Base-by-base conservation (phyloP, 73 alveolate species). In the Effrenium voratum region DNA sequence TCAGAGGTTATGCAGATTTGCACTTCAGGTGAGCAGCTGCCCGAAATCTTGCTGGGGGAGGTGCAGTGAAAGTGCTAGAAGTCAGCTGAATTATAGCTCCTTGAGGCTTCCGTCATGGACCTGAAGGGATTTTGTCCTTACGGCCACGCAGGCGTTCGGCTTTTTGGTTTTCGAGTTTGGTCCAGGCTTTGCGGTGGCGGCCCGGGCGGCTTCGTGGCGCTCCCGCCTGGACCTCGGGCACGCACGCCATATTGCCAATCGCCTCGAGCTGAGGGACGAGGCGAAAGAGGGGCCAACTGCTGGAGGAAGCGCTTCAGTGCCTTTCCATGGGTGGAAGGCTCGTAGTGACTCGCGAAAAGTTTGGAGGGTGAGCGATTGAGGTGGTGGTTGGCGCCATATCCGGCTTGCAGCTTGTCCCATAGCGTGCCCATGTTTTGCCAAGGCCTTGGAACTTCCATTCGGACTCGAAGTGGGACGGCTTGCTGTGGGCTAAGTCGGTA, bases 251-350 rank as follows among this genome's bases (percentile, higher is more conserved):
- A 22, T 22, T 55, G 72, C 1, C 28, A 22, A 22, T 22, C 28
- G 72, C n/a, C 28, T 22, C 68, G 30, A 12, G 22, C 72, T 57
- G 72, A 57, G 72, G 72, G 3, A 22, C 3, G 5, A 57, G 72
- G 86, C 38, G 43, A 40, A 19, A 59, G 15, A 41, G 26, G 36
- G 60, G 60, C 38, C 43, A 76, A 22, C 44, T 76, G 59, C 87
- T 76, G 63, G 87, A 76, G 40, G 87, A 76, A 41, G 87, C 87
- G 5, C 44, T 76, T 55, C 87, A 76, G 43, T 76, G 87, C 40
- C 36, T 76, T 36, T 38, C 63, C 10, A 76, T 76, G 87, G 87
- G 87, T 76, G 87, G 87, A n/a, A 76, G 87, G 87, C 44, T 34
- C 87, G 60, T 40, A n/a, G 13, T 72, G 52, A 63, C n/a, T 63